Percentiles rank a stretch among this genome's conserved stretches.
Conservation (phyloP, 1,139 yeast species). For the Suzukiozyma palmioleophila region DNA sequence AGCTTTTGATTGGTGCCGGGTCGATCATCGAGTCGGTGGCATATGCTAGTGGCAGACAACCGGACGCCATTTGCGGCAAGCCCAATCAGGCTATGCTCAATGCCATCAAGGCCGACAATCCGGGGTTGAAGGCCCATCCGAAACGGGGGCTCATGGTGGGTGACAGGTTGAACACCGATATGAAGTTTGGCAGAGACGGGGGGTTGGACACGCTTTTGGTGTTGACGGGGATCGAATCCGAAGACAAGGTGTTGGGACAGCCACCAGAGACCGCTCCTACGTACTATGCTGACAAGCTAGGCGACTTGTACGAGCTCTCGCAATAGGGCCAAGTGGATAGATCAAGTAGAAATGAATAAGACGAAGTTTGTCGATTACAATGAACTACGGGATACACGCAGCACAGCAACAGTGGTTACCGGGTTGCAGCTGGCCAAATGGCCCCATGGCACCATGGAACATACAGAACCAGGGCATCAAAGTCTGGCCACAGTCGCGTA, state of each 20-base stretch:
- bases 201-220: slow-evolving; percentile 82
- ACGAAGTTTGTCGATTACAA: not conserved
- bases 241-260: slow-evolving; percentile 45
- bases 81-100: slow-evolving; percentile 90
- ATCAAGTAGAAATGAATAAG: not conserved
- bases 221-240: slow-evolving; percentile 85
- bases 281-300: slow-evolving; percentile 67
- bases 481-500: too few species aligned
- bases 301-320: slow-evolving; percentile 61
- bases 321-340: slow-evolving; percentile 1
- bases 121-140: slow-evolving; percentile 46
- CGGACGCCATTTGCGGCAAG: slow-evolving; percentile 75
- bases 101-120: slow-evolving; percentile 70
- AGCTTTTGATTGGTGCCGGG: slow-evolving; percentile 91
- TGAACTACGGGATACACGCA: too few species aligned
- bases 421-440: too few species aligned
- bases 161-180: slow-evolving; percentile 91
- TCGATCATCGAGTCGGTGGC: slow-evolving; percentile 81
- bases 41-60: slow-evolving; percentile 67
- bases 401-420: too few species aligned
- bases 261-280: slow-evolving; percentile 54
- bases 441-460: too few species aligned
- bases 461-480: too few species aligned
- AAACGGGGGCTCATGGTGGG: slow-evolving; percentile 85
- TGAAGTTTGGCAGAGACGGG: slow-evolving; percentile 84